Base-by-base conservation (phyloP, 192 early-diverging fungal species). In the Bifiguratus adelaidae region DNA sequence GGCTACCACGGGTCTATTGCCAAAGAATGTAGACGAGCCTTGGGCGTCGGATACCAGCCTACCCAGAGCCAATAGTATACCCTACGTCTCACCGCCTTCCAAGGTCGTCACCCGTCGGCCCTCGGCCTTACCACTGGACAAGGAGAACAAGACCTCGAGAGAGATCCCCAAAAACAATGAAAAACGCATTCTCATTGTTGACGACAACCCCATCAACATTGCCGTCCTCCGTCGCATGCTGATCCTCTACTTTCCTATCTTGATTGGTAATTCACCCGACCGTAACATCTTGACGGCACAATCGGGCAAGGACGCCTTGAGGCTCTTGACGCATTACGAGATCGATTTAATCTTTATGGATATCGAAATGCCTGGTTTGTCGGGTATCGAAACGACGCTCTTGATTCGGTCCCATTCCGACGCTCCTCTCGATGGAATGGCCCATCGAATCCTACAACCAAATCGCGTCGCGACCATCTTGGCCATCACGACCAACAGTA, bases 121-220 rank as follows among this genome's bases (percentile, higher is more conserved):
- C n/a, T n/a, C n/a, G n/a, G n/a, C n/a, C n/a, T n/a, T n/a, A n/a
- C n/a, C n/a, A n/a, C n/a, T n/a, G n/a, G n/a, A n/a, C n/a, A n/a
- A n/a, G n/a, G n/a, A n/a, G n/a, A n/a, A n/a, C n/a, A n/a, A n/a
- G n/a, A n/a, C n/a, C n/a, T n/a, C n/a, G n/a, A n/a, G n/a, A n/a
- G n/a, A n/a, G n/a, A n/a, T n/a, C n/a, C n/a, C n/a, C n/a, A n/a
- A n/a, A n/a, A n/a, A n/a, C n/a, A n/a, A n/a, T n/a, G n/a, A n/a
- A n/a, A n/a, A n/a, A n/a, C 63, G 60, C 27, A 64, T 80, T 7
- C 59, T 83, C 32, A 65, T 80, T 37, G 73, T 79, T 2, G 81
- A 83, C 51, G 82, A 85, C 35, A 85, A 85, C 54, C 58, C 57
- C 22, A 73, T 85, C 63, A 82, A 82, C 51, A 72, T 78, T 20